Percentiles rank a stretch among this genome's conserved stretches.
Conservation (phyloP, 2,329 filamentous ascomycete species). For the Cladosporium cucumerinum region DNA sequence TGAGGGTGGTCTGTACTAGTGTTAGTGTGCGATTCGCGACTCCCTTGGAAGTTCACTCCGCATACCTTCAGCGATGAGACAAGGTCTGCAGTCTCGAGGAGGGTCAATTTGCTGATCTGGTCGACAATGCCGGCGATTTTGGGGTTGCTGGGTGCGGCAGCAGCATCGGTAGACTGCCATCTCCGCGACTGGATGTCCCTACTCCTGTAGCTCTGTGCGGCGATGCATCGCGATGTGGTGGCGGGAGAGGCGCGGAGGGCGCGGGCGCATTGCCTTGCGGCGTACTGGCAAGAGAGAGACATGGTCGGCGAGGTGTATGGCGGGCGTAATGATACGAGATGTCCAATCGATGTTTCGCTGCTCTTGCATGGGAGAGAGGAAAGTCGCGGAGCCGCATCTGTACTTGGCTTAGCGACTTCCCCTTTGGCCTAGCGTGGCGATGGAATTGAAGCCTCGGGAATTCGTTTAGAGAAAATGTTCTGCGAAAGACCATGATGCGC, state of each 20-base stretch:
- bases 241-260: constrained; percentile 28
- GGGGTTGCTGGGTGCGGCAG: constrained; percentile 57
- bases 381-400: constrained; percentile 7
- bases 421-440: background rate
- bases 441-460: constrained; percentile 9
- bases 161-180: constrained; percentile 81
- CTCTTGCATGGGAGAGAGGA: constrained; percentile 14
- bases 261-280: constrained; percentile 45
- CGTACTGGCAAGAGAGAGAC: constrained; percentile 45
- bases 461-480: constrained; percentile 16
- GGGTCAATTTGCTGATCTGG: constrained; percentile 96
- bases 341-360: constrained; percentile 7
- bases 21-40: background rate
- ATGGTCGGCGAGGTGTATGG: constrained; percentile 29
- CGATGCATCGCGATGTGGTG: constrained; percentile 27
- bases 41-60: background rate
- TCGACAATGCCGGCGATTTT: constrained; percentile 96
- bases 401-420: constrained; percentile 11
- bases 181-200: constrained; percentile 53
- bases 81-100: constrained; percentile 94
- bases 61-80: constrained; percentile 90
- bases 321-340: constrained; percentile 4
- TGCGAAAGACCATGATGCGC: constrained; percentile 9
- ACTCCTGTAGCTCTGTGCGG: constrained; percentile 19
- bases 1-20: constrained; percentile 72